Evolutionary conservation across 2,329 filamentous ascomycete species (phyloP), one percentile per base, ranked within the genome.

Genomic region (Trichoderma guizhouense): DNA sequence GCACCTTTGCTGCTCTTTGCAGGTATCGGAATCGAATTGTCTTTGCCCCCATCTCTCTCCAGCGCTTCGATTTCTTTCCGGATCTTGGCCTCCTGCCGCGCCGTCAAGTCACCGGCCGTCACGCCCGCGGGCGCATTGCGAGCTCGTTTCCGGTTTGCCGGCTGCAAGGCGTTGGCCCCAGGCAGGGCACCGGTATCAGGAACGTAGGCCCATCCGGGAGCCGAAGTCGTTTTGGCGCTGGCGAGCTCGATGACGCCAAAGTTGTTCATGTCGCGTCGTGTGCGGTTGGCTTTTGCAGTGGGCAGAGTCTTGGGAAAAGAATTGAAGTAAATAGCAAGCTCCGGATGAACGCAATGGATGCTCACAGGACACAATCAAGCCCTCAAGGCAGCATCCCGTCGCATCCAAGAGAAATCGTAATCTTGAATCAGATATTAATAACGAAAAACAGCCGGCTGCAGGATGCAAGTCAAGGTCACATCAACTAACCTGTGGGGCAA

Each of bases 151-250:
- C 92, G 88, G 85, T 87, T 88, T 74, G 84, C 82, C 72, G 83
- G 86, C 73, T 81, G 82, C 74, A 84, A 82, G 72, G 86, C 85
- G 67, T 87, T 86, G 11, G 89, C 86, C 14, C 88, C 71, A 3
- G 72, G 86, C 70, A 89, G 86, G 71, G 88, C 86, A 55, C 81
- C 87, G 79, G 88, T 90, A 79, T 97, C 93, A 34, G 94, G 91
- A 1, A 98, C 93, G 80, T 97, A 97, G 14, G 94, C 94, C 92
- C 94, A 98, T 78, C 95, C 95, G 1, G 95, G 94, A 1, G 93
- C 92, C 58, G 88, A 85, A 58, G 89, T 88, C 18, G 90, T 90
- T 73, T 89, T 90, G 32, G 90, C 85, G 78, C 89, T 90, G 43
- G 93, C 92, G 71, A 98, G 85, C 76, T 97, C 92, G 82, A 97